These are phyloP conservation scores for Cyclaneusma minus DNA, from an alignment of 2,329 filamentous ascomycete genomes.

Conservation along the genomic window DNA sequence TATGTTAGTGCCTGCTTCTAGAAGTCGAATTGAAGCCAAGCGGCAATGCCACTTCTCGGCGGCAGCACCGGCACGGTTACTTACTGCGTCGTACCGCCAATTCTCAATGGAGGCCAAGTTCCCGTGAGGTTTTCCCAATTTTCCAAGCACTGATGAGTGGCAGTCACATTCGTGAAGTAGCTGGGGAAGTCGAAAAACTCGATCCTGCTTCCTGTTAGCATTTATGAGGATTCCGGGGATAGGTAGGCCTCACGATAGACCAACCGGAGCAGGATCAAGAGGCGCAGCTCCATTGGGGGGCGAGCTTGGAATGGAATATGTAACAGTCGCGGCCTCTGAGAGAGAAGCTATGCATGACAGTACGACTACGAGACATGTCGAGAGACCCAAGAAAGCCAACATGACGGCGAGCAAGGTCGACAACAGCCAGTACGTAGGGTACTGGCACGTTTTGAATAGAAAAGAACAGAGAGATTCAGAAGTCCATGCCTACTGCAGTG, in stretches of 20 bases:
- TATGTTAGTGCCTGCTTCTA: conserved; percentile 1
- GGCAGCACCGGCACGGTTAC: no score
- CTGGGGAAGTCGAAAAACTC: conserved; percentile 41
- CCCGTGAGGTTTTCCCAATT: conserved; percentile 34
- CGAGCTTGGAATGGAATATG: conserved; percentile 11
- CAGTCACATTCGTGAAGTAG: conserved; percentile 34
- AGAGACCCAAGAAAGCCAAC: no score
- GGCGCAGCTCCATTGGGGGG: conserved; percentile 8
- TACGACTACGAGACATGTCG: no score
- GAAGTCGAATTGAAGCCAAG: no score
- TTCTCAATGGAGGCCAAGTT: conserved; percentile 35
- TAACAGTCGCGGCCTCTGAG: no score
- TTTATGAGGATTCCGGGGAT: background rate
- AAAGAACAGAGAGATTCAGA: no score
- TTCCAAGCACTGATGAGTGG: conserved; percentile 32
- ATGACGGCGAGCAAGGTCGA: no score
- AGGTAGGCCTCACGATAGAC: conserved; percentile 24
- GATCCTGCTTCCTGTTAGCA: conserved; percentile 20
- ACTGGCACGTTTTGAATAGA: no score
- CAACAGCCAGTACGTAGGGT: no score
- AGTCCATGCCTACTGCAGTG: no score
- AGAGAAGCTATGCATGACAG: no score
- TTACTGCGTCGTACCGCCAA: conserved; percentile 41
- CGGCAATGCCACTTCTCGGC: no score
- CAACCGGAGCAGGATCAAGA: conserved; percentile 26